Conservation (phyloP, 192 early-diverging fungal species). For the Gonapodya sp. region DNA sequence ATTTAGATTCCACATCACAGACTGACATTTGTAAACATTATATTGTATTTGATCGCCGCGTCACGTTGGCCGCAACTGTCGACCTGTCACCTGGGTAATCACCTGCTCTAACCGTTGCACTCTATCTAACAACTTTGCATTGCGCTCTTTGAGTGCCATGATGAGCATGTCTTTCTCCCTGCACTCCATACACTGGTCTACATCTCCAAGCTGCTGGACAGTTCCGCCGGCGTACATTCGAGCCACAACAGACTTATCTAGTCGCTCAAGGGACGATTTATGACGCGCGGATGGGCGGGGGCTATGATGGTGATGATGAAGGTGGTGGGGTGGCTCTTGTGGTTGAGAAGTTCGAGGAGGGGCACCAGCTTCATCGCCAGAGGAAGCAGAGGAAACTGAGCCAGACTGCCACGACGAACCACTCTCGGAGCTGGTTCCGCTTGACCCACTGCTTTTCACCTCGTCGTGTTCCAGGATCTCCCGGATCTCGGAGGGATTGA, state of each 20-base stretch:
- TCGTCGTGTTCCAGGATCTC: background rate
- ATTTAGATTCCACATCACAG: too few species aligned
- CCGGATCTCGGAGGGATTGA: background rate
- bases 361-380: background rate
- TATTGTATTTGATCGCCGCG: too few species aligned
- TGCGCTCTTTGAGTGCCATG: slow-evolving; percentile 3
- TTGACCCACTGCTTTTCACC: background rate
- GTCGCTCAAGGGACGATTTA: background rate
- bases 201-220: background rate
- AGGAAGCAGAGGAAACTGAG: background rate
- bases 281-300: background rate
- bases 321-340: background rate
- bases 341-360: background rate
- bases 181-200: background rate
- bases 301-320: background rate
- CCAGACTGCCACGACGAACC: background rate
- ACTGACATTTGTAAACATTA: too few species aligned
- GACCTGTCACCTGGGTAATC: background rate
- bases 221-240: background rate
- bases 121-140: slow-evolving; percentile 1
- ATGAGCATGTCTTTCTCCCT: slow-evolving; percentile 9
- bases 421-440: background rate
- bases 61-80: background rate
- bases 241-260: background rate
- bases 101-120: slow-evolving; percentile 2